Evolutionary conservation across 306 rosid genomes (phyloP), one percentile per base, ranked within the genome.

Genomic region (Quillaja saponaria): DNA sequence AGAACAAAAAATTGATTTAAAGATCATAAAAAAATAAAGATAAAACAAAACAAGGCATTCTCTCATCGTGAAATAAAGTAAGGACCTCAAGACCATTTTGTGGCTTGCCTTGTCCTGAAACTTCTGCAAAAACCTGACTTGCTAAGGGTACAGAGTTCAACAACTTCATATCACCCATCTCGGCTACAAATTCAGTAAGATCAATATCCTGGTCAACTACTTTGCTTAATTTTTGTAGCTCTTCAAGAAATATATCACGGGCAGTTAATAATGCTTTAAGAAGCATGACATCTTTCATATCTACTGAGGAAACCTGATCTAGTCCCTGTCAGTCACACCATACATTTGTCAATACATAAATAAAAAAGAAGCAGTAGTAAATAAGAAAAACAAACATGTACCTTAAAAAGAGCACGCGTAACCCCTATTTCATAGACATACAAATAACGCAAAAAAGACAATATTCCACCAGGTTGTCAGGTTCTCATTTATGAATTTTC

Each of bases 41-140:
- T 18, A 14, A 52, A 34, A 33, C 0, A 19, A 6, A 64, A 49
- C 53, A 55, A 35, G 31, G 37, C 51, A 53, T n/a, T 42, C 28
- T 53, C 33, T 50, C 64, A 60, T 72, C 50, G 61, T 72, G 67
- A 80, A 80, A 69, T 62, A 57, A 61, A 75, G 70, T 64, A 73
- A 66, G 78, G 82, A 91, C 98, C 98, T 88, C 75, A 76, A 77
- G 75, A 72, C 76, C 79, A 81, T 77, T 84, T 64, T 73, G 88
- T 75, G 80, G 85, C 81, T 84, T 86, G 88, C 79, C 88, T 72
- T 77, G 84, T 82, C 82, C 82, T 35, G 82, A 67, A 77, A 70
- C 78, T 67, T 71, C 64, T 67, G 55, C 45, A 15, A 67, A 58
- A 78, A 67, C 78, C n/a, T 13, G 57, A 69, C 66, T 81, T 39